Conservation (phyloP, 768 basidiomycete genomes). For the Suillus subalutaceus region DNA sequence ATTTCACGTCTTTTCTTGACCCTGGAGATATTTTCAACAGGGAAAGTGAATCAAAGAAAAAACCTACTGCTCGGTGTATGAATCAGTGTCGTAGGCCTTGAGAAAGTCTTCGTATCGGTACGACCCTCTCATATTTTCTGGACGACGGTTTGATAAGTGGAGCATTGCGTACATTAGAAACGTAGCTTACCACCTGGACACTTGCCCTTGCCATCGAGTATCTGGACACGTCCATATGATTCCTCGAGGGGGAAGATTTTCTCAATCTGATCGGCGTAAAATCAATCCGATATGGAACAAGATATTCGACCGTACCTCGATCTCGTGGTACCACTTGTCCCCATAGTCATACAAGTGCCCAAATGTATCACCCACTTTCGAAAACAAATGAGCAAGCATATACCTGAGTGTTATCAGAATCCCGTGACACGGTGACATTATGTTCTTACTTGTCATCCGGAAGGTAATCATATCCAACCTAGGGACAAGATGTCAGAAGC, state of each 20-base stretch:
- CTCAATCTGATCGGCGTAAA: constrained; percentile 21
- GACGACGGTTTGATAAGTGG: background rate
- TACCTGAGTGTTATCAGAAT: constrained; percentile 14
- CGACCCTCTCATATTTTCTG: constrained; percentile 33
- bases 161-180: background rate
- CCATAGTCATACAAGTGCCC: constrained; percentile 39
- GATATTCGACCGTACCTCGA: constrained; percentile 23
- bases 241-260: constrained; percentile 30
- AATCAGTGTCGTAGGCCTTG: constrained; percentile 24
- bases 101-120: constrained; percentile 25
- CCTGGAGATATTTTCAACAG: constrained; percentile 4
- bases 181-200: constrained; percentile 25
- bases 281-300: background rate
- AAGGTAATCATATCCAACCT: constrained; percentile 34
- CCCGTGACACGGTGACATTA: background rate
- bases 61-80: constrained; percentile 19
- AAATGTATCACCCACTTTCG: constrained; percentile 33
- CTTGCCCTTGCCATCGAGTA: constrained; percentile 31
- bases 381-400: constrained; percentile 33
- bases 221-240: constrained; percentile 31
- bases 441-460: constrained; percentile 26
- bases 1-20: constrained; percentile 32
- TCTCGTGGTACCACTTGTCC: constrained; percentile 36
- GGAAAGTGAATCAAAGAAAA: constrained; percentile 9
- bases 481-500: background rate